phyloP scores from a whole-genome alignment of 2,329 filamentous ascomycete species.

The Botryosphaeria dothidea region DNA sequence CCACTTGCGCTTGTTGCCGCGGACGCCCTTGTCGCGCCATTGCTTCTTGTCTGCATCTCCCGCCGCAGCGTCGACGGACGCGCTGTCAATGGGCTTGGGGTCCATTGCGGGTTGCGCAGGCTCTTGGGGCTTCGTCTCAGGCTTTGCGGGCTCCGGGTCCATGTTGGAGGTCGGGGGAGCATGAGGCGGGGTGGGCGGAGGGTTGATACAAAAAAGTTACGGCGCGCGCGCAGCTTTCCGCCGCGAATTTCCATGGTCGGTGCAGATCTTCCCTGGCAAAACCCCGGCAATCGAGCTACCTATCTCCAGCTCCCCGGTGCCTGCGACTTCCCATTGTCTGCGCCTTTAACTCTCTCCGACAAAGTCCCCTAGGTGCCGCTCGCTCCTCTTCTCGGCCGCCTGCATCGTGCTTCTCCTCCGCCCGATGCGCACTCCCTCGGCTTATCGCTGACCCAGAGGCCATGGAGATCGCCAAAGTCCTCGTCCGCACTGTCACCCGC shows the following conservation, averaged over 20 bases:
- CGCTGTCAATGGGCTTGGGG: slow-evolving; percentile 18
- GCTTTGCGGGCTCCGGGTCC: slow-evolving; percentile 28
- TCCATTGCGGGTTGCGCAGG: slow-evolving; percentile 28
- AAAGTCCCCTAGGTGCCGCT: not conserved
- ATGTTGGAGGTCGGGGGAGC: slow-evolving; percentile 25
- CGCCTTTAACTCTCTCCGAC: not conserved
- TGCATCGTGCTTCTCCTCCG: not conserved
- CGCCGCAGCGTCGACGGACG: not conserved
- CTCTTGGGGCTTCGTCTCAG: not conserved
- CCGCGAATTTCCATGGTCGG: slow-evolving; percentile 5
- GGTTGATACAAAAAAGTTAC: not conserved
- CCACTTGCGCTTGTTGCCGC: slow-evolving; percentile 34
- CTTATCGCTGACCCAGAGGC: slow-evolving; percentile 21
- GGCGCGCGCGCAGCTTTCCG: not conserved
- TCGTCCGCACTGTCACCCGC: slow-evolving; percentile 83
- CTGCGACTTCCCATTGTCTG: not conserved
- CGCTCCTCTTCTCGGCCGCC: not conserved
- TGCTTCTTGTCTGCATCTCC: slow-evolving; percentile 7
- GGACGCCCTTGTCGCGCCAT: slow-evolving; percentile 14
- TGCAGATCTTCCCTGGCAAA: not conserved
- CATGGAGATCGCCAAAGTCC: slow-evolving; percentile 70
- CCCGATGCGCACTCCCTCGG: not conserved
- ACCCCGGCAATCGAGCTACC: not conserved
- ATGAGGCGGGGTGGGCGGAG: slow-evolving; percentile 22
- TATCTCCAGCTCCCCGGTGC: not conserved